Percentiles rank a stretch among this genome's conserved stretches.
phyloP scores from a whole-genome alignment of 495 filamentous ascomycete species.

The Trichoderma gamsii region DNA sequence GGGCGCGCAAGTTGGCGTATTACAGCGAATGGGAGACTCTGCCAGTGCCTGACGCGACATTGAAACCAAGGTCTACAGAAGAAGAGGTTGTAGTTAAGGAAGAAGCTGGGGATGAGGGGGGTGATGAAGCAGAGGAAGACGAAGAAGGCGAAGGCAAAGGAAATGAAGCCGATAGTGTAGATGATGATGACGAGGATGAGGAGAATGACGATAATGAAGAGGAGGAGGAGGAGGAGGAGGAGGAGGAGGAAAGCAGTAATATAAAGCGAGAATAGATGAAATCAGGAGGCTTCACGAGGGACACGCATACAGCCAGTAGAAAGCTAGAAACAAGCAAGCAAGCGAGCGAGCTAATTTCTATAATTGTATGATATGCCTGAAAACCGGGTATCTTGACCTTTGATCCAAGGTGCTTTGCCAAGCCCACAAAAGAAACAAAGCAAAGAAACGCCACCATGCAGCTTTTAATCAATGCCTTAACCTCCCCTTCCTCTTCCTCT shows the following conservation, averaged over 20 bases:
- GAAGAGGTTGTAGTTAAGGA: background rate
- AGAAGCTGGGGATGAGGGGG: constrained; percentile 7
- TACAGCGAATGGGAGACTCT: constrained; percentile 17
- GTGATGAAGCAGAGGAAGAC: constrained; percentile 7
- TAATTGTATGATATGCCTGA: background rate
- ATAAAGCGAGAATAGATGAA: background rate
- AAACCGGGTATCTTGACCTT: constrained; percentile 3
- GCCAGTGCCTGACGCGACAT: background rate
- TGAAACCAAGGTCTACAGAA: background rate
- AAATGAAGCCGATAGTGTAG: background rate
- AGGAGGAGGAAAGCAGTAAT: background rate
- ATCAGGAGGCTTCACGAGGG: background rate
- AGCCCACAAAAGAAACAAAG: background rate
- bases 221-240: background rate
- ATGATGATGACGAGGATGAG: background rate
- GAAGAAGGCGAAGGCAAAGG: background rate
- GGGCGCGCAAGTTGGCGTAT: background rate
- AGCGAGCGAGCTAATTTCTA: no score
- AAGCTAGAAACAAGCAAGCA: no score
- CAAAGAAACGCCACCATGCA: background rate
- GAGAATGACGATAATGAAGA: background rate
- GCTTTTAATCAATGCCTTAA: background rate
- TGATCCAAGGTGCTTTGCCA: background rate
- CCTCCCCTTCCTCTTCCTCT: constrained; percentile 10
- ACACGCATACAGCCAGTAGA: background rate